Percentiles rank a stretch among this genome's conserved stretches.
Conservation (phyloP, 176 grass and related monocot genomes). For the Dactylis glomerata region DNA sequence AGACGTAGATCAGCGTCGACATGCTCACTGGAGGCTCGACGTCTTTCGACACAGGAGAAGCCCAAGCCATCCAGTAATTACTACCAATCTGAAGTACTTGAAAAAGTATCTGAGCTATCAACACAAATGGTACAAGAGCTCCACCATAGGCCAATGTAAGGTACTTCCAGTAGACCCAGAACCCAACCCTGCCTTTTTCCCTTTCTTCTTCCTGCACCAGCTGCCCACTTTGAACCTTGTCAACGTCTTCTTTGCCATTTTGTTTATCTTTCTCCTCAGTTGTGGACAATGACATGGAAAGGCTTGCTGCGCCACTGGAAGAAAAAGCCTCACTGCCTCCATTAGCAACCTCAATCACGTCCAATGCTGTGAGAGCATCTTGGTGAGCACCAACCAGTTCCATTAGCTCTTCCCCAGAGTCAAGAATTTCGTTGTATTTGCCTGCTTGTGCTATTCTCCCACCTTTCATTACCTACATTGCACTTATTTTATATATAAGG, state of each 20-base stretch:
- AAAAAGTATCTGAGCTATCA: slow-evolving; percentile 76
- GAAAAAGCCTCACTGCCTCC: neutral
- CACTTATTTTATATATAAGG: neutral
- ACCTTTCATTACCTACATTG: slow-evolving; percentile 65
- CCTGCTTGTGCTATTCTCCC: slow-evolving; percentile 72
- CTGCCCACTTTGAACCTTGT: slow-evolving; percentile 44
- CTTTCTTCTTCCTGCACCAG: slow-evolving; percentile 91
- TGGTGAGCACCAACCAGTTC: slow-evolving; percentile 75
- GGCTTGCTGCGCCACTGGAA: neutral
- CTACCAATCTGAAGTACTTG: slow-evolving; percentile 82
- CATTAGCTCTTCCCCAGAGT: slow-evolving; percentile 66
- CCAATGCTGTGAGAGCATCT: slow-evolving; percentile 55
- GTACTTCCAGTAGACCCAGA: slow-evolving; percentile 90
- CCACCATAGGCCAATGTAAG: slow-evolving; percentile 77
- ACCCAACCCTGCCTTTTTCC: slow-evolving; percentile 82
- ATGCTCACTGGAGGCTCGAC: slow-evolving; percentile 57
- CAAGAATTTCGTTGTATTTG: slow-evolving; percentile 63
- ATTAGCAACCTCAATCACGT: slow-evolving; percentile 18
- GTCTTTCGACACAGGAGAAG: slow-evolving; percentile 61
- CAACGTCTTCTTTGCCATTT: slow-evolving; percentile 34
- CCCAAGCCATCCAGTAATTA: slow-evolving; percentile 97
- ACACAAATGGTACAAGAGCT: slow-evolving; percentile 62
- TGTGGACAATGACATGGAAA: slow-evolving; percentile 27
- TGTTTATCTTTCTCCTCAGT: slow-evolving; percentile 36
- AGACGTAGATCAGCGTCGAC: slow-evolving; percentile 67